These are phyloP conservation scores for Daedaleopsis nitida DNA, from an alignment of 768 basidiomycete genomes.

Conservation along the genomic window DNA sequence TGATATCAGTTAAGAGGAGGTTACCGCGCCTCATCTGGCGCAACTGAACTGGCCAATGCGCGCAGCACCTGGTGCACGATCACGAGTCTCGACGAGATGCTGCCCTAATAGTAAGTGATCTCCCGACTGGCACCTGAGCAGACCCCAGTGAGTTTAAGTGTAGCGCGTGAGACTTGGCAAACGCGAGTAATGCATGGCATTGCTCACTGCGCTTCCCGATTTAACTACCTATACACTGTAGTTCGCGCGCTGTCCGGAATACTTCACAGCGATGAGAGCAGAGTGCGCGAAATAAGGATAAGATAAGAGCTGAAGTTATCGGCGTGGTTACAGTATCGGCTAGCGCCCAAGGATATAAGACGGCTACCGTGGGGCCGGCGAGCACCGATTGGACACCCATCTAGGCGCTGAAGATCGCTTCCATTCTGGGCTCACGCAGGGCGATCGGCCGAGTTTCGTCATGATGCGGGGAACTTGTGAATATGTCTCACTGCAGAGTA, in stretches of 20 bases:
- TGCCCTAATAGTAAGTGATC: too few species aligned
- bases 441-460: constrained; percentile 13
- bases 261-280: constrained; percentile 10
- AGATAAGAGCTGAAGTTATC: neutral
- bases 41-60: too few species aligned
- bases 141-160: too few species aligned
- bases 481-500: constrained; percentile 2
- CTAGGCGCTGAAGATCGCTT: neutral
- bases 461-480: constrained; percentile 21
- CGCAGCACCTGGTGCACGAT: too few species aligned
- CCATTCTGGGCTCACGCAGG: constrained; percentile 11
- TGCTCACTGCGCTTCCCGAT: too few species aligned
- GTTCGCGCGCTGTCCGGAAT: constrained; percentile 1
- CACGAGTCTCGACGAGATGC: too few species aligned
- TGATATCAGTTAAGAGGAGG: too few species aligned
- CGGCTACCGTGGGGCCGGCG: neutral
- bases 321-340: neutral
- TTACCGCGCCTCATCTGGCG: too few species aligned
- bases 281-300: neutral
- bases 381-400: neutral
- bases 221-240: too few species aligned
- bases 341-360: neutral
- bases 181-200: too few species aligned
- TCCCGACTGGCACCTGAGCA: too few species aligned
- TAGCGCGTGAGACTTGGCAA: too few species aligned